A percentile compares a stretch with the other conserved stretches of the same genome.
phyloP scores from a whole-genome alignment of 163 green algal genomes.

The Volvox carteri region DNA sequence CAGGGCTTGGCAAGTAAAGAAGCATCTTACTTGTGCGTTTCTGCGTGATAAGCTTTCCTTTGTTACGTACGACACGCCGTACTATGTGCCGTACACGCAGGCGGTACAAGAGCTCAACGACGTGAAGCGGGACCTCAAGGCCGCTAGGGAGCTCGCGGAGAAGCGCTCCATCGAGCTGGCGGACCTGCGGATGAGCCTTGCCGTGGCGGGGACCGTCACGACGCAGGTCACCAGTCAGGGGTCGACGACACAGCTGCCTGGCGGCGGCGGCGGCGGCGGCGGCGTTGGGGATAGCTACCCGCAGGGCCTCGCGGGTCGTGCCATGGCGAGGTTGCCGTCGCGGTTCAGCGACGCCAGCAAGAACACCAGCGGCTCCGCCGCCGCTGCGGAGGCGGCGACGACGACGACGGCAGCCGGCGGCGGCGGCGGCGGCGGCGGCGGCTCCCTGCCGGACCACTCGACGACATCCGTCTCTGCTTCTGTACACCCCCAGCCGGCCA shows the following conservation, averaged over 20 bases:
- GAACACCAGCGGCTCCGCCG: neutral
- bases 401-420: neutral
- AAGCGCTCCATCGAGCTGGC: constrained; percentile 44
- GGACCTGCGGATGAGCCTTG: constrained; percentile 48
- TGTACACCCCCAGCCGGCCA: neutral
- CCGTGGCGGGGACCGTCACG: constrained; percentile 18
- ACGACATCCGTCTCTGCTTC: neutral
- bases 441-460: neutral
- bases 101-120: constrained; percentile 53
- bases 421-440: neutral
- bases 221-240: neutral
- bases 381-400: neutral
- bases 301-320: constrained; percentile 20
- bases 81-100: too few species aligned
- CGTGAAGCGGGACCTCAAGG: constrained; percentile 56
- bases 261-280: constrained; percentile 11
- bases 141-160: constrained; percentile 28
- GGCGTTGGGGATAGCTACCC: neutral
- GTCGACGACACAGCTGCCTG: neutral
- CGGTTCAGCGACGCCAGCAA: constrained; percentile 7
- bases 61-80: too few species aligned
- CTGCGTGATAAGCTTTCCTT: too few species aligned
- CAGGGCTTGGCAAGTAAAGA: too few species aligned
- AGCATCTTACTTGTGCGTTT: too few species aligned
- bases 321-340: constrained; percentile 43